phyloP scores from a whole-genome alignment of 306 rosid species.

The Albizia julibrissin region DNA sequence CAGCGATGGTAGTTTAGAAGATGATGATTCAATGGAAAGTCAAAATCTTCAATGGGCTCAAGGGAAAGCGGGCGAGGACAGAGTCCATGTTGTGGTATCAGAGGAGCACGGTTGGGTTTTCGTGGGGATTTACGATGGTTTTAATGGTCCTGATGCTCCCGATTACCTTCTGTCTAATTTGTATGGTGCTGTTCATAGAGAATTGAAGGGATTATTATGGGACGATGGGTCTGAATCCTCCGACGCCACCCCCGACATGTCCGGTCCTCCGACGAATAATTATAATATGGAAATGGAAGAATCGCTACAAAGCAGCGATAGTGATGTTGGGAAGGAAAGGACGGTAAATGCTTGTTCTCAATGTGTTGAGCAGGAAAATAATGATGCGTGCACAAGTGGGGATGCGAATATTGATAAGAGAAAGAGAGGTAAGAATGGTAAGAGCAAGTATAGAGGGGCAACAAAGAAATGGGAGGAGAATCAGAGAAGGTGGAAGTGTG shows the following conservation, averaged over 20 bases:
- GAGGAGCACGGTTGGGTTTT: slow-evolving; percentile 99
- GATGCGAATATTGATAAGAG: slow-evolving; percentile 45
- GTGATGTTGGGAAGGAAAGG: slow-evolving; percentile 40
- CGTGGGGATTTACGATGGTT: slow-evolving; percentile 96
- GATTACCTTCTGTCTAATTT: slow-evolving; percentile 79
- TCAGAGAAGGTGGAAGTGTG: slow-evolving; percentile 90
- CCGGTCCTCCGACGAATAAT: slow-evolving; percentile 40
- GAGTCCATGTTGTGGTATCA: slow-evolving; percentile 94
- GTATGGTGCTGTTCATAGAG: slow-evolving; percentile 72
- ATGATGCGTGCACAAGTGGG: slow-evolving; percentile 55
- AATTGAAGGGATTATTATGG: slow-evolving; percentile 90
- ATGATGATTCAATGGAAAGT: slow-evolving; percentile 69
- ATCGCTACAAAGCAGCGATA: slow-evolving; percentile 31
- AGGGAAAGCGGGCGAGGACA: slow-evolving; percentile 98
- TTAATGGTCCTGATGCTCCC: slow-evolving; percentile 98
- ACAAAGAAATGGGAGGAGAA: slow-evolving; percentile 85
- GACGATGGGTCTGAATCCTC: slow-evolving; percentile 52
- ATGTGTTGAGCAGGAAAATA: slow-evolving; percentile 63
- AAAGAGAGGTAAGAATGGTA: slow-evolving; percentile 41
- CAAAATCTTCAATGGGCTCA: slow-evolving; percentile 99
- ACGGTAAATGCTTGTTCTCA: slow-evolving; percentile 55
- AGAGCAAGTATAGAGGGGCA: slow-evolving; percentile 53
- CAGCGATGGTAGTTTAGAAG: slow-evolving; percentile 90
- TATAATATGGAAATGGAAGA: slow-evolving; percentile 34
- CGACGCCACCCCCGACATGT: slow-evolving; percentile 29